A percentile compares a stretch with the other conserved stretches of the same genome.
Evolutionary conservation across 345 rosid species (phyloP).

Genomic region (Aethionema arabicum): DNA sequence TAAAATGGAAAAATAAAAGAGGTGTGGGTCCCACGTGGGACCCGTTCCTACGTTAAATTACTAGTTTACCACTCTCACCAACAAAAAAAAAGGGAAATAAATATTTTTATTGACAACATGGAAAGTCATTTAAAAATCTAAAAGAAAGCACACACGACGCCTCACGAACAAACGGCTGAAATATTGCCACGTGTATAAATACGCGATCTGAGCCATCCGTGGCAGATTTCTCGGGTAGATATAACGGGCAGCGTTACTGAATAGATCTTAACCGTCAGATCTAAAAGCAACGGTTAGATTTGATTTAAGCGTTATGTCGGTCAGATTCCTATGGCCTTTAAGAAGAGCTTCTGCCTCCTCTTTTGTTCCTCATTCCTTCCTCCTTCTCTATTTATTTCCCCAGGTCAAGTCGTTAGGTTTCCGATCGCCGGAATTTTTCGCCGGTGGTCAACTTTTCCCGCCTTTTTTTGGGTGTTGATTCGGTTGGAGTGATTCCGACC

Average conservation of each 20-base stretch:
- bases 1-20: not conserved
- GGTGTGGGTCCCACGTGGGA: constrained; percentile 6
- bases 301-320: constrained; percentile 5
- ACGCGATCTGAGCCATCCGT: constrained; percentile 32
- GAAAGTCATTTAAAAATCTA: not conserved
- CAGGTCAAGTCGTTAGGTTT: too few relatives aligned
- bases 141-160: constrained; percentile 21
- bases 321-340: constrained; percentile 34
- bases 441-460: constrained; percentile 25
- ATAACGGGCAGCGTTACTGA: constrained; percentile 10
- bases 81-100: not conserved
- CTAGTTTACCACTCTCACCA: constrained; percentile 17
- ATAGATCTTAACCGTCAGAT: constrained; percentile 27
- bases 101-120: too few relatives aligned
- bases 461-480: constrained; percentile 10
- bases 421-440: constrained; percentile 15
- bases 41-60: constrained; percentile 4
- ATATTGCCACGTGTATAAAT: constrained; percentile 16
- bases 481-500: not conserved
- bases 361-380: constrained; percentile 26
- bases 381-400: not conserved
- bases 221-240: constrained; percentile 28
- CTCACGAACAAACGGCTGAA: constrained; percentile 29
- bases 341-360: constrained; percentile 30
- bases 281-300: constrained; percentile 7